Conservation (phyloP, 257 asterid species). For the Solanum tacnaense region DNA sequence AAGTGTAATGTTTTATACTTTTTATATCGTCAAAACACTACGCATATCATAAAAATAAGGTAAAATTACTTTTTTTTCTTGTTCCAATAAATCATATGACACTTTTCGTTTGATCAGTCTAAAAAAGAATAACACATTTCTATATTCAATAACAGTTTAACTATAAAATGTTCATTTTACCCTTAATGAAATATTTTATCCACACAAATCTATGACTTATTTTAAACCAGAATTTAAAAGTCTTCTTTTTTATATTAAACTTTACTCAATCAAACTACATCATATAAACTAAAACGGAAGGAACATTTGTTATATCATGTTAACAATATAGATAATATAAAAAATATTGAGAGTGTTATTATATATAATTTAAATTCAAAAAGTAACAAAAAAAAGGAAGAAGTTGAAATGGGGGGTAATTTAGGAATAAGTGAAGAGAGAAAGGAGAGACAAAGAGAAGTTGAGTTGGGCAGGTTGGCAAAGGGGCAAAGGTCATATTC, state of each 20-base stretch:
- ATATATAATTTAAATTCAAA: not conserved
- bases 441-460: not conserved
- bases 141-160: too few species aligned
- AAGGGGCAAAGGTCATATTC: conserved; percentile 12
- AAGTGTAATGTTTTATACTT: not conserved
- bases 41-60: not conserved
- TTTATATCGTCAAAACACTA: not conserved
- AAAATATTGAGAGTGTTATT: not conserved
- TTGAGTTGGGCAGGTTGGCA: not conserved
- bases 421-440: not conserved
- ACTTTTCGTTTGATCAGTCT: too few species aligned
- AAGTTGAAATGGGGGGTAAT: conserved; percentile 13
- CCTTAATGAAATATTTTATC: not conserved
- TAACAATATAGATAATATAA: not conserved
- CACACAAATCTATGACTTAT: not conserved
- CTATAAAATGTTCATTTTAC: too few species aligned
- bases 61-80: not conserved
- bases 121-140: too few species aligned
- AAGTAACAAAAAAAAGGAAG: not conserved
- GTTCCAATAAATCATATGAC: not conserved
- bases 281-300: too few species aligned
- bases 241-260: too few species aligned
- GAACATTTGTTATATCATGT: not conserved
- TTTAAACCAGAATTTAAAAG: too few species aligned
- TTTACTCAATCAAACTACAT: not conserved